Evolutionary conservation across 345 rosid species (phyloP).

Genomic region (Eutrema heterophyllum): DNA sequence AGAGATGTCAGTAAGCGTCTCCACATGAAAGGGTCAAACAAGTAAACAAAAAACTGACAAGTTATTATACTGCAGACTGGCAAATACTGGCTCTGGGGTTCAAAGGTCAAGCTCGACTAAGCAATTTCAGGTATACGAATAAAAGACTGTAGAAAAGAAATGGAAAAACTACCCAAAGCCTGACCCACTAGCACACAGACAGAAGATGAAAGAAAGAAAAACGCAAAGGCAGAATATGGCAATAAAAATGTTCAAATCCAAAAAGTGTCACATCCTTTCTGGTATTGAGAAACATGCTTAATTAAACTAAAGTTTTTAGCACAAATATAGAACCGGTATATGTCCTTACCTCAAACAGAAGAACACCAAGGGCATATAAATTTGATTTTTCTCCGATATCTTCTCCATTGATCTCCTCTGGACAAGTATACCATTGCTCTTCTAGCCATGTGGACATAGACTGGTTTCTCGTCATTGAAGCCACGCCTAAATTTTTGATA

Average conservation of each 20-base stretch:
- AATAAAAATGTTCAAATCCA: neutral
- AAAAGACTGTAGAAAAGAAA: neutral
- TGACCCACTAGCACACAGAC: neutral
- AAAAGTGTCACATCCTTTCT: neutral
- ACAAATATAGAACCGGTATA: neutral
- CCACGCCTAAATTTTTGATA: conserved; percentile 17
- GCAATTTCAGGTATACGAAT: neutral
- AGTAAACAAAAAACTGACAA: neutral
- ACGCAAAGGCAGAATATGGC: neutral
- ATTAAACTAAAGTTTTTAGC: neutral
- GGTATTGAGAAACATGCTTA: neutral
- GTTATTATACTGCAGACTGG: neutral
- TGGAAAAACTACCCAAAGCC: neutral
- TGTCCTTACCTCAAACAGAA: conserved; percentile 68
- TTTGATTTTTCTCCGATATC: conserved; percentile 46
- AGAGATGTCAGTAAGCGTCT: conserved; percentile 13
- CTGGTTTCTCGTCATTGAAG: conserved; percentile 23
- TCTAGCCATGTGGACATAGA: conserved; percentile 43
- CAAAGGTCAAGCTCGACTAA: conserved; percentile 1
- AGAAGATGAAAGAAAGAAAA: conserved; percentile 11
- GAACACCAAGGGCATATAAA: conserved; percentile 65
- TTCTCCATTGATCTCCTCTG: conserved; percentile 50
- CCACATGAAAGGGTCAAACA: neutral
- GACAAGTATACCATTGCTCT: conserved; percentile 62
- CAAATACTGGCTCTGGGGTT: neutral